Evolutionary conservation across 225 moss, liverwort and hornwort species (phyloP), one percentile per base, ranked within the genome.

Genomic region (Climacium dendroides): DNA sequence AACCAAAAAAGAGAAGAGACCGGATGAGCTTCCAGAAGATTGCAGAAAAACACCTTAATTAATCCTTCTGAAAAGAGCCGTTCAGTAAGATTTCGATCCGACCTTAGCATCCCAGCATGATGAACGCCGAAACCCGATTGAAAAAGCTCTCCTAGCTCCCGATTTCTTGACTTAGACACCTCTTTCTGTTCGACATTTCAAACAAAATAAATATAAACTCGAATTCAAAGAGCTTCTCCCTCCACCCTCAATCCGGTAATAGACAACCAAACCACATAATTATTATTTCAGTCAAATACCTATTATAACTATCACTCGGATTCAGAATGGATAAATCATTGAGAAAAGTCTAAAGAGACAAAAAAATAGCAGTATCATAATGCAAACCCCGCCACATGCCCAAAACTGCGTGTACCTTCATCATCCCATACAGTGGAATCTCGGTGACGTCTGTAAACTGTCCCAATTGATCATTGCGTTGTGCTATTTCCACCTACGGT

Each of bases 41-140:
- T 75, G 28, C 59, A 87, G 39, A 80, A 66, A 63, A 23, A 57
- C 88, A 98, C 98, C 97, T 99, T 99, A 59, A 99, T 83, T 53
- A 99, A 88, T 65, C 98, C 98, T 83, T 93, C 97, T 54, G 95
- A 95, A 83, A 99, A 99, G 65, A 97, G 97, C 60, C 95, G 93
- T 83, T 99, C 97, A 58, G 96, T 94, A 80, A 99, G 93, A 89
- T 90, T 97, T 63, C 98, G 94, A 92, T 99, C 98, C 79, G 96
- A 94, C 65, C 97, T 95, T 76, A 99, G 93, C 97, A 99, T 99
- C 66, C 97, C 97, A 87, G 98, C 98, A 93, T 99, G 98, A 89
- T 99, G 98, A 75, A 97, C 94, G 89, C 98, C 98, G 82, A 99
- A 99, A 78, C 95, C 93, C 50, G 93, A 95, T 91, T 93, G 93